Percentiles rank a stretch among this genome's conserved stretches.
These are phyloP conservation scores for Penicillium sclerotigenum DNA, from an alignment of 2,329 filamentous ascomycete genomes.

Conservation along the genomic window DNA sequence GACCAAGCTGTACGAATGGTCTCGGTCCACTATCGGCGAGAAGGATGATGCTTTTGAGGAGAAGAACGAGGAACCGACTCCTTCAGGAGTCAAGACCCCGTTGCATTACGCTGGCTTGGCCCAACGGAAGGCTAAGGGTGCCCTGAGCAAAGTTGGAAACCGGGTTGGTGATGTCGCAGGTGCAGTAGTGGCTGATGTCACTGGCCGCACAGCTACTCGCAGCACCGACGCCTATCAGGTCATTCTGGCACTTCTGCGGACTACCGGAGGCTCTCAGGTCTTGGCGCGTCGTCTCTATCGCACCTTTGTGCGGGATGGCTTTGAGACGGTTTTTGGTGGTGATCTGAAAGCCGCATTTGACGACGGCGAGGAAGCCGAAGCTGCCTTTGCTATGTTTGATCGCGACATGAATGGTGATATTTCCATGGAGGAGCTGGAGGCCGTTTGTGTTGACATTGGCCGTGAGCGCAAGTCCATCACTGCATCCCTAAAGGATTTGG, in stretches of 20 bases:
- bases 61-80: slow-evolving; percentile 46
- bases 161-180: slow-evolving; percentile 83
- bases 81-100: slow-evolving; percentile 68
- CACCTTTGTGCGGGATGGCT: slow-evolving; percentile 71
- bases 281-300: slow-evolving; percentile 85
- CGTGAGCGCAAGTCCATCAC: slow-evolving; percentile 94
- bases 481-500: slow-evolving; percentile 88
- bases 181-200: slow-evolving; percentile 86
- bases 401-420: slow-evolving; percentile 97
- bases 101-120: slow-evolving; percentile 66
- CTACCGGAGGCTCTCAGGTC: slow-evolving; percentile 71
- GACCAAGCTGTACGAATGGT: slow-evolving; percentile 63
- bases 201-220: slow-evolving; percentile 65
- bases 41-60: slow-evolving; percentile 72
- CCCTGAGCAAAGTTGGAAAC: slow-evolving; percentile 74
- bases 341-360: slow-evolving; percentile 78
- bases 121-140: slow-evolving; percentile 70
- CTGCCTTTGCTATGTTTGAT: slow-evolving; percentile 88
- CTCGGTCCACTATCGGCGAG: slow-evolving; percentile 57
- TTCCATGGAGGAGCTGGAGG: slow-evolving; percentile 89
- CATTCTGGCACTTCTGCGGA: slow-evolving; percentile 71
- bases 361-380: slow-evolving; percentile 79
- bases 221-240: slow-evolving; percentile 82
- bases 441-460: slow-evolving; percentile 90
- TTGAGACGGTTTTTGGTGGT: slow-evolving; percentile 72